Percentiles rank a stretch among this genome's conserved stretches.
Evolutionary conservation across 208 protist species (phyloP).

Genomic region (Trypanosomatidae sp.): DNA sequence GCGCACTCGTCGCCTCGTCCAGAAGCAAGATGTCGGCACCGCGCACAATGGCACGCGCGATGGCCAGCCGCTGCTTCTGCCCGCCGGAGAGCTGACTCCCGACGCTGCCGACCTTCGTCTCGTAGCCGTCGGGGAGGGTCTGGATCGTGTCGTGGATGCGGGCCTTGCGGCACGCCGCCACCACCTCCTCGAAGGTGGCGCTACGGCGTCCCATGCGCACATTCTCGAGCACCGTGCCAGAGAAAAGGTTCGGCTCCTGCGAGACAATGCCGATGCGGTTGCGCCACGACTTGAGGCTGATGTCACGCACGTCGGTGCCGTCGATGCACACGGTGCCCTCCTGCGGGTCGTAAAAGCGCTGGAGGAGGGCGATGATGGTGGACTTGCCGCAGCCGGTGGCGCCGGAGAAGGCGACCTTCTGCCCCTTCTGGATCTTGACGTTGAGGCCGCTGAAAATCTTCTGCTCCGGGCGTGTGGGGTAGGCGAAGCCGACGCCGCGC

Average conservation of each 20-base stretch:
- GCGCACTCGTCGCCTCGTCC: constrained; percentile 91
- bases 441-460: constrained; percentile 63
- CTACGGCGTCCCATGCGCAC: constrained; percentile 54
- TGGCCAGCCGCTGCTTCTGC: constrained; percentile 92
- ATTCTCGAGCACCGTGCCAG: constrained; percentile 68
- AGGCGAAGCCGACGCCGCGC: constrained; percentile 66
- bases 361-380: constrained; percentile 68
- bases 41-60: constrained; percentile 82
- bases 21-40: constrained; percentile 79
- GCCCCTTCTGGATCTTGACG: constrained; percentile 57
- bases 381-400: constrained; percentile 84
- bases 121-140: constrained; percentile 79
- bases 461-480: constrained; percentile 73
- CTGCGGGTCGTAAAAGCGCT: constrained; percentile 85
- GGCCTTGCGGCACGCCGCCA: constrained; percentile 68
- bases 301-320: constrained; percentile 51
- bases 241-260: constrained; percentile 83
- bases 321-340: constrained; percentile 60
- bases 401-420: constrained; percentile 84
- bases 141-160: constrained; percentile 87
- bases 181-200: constrained; percentile 73
- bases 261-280: constrained; percentile 80
- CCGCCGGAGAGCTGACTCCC: constrained; percentile 85
- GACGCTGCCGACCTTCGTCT: constrained; percentile 75
- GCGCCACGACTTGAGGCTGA: constrained; percentile 56